A percentile compares a stretch with the other conserved stretches of the same genome.
These are phyloP conservation scores for Oenanthe javanica DNA, from an alignment of 140 eudicot species.

Conservation along the genomic window DNA sequence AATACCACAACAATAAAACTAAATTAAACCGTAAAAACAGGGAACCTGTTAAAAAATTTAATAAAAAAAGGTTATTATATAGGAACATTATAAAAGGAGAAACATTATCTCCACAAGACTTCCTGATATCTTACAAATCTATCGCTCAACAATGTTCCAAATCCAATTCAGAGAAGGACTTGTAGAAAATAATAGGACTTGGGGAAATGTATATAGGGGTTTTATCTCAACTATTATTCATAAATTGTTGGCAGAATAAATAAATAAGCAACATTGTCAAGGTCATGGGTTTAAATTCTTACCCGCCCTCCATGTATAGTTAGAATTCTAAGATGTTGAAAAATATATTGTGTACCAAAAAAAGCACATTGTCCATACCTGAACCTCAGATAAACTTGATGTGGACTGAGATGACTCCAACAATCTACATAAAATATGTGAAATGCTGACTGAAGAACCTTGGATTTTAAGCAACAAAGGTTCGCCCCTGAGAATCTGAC, in stretches of 20 bases:
- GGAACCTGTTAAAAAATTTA: neutral
- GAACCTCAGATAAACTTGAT: constrained; percentile 40
- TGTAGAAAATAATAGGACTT: neutral
- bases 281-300: neutral
- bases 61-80: too few relatives aligned
- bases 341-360: neutral
- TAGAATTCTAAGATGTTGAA: neutral
- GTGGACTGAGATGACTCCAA: constrained; percentile 39
- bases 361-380: constrained; percentile 38
- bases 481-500: constrained; percentile 55
- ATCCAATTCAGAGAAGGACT: neutral
- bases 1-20: neutral
- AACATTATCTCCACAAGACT: neutral
- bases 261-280: neutral
- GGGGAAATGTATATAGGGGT: neutral
- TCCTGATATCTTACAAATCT: neutral
- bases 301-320: too few relatives aligned
- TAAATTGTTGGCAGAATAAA: too few relatives aligned
- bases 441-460: constrained; percentile 42
- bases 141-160: neutral
- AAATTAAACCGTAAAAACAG: neutral
- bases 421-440: constrained; percentile 34
- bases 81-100: neutral
- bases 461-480: constrained; percentile 49
- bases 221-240: neutral